Percentiles rank a stretch among this genome's conserved stretches.
Evolutionary conservation across 257 asterid species (phyloP).

Genomic region (Solanum bulbocastanum): DNA sequence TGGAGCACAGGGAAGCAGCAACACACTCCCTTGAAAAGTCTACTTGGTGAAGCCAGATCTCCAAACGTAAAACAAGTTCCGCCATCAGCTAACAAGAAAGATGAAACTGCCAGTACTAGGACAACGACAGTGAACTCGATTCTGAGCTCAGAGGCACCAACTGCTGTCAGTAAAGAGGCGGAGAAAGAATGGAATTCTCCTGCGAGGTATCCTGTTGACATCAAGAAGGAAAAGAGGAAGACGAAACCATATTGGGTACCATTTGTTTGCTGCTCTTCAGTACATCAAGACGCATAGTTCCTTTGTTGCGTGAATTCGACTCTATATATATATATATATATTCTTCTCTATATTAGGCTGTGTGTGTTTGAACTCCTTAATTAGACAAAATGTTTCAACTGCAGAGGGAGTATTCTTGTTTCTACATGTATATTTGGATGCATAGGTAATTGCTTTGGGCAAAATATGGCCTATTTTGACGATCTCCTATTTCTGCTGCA

Average conservation of each 20-base stretch:
- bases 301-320: background rate
- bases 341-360: background rate
- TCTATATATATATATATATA: background rate
- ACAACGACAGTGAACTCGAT: conserved; percentile 29
- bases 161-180: conserved; percentile 25
- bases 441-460: background rate
- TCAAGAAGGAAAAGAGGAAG: conserved; percentile 76
- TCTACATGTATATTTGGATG: background rate
- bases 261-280: conserved; percentile 78
- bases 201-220: conserved; percentile 68
- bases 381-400: background rate
- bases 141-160: conserved; percentile 22
- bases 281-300: conserved; percentile 38
- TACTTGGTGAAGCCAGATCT: conserved; percentile 59
- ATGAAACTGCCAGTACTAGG: conserved; percentile 27
- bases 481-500: background rate
- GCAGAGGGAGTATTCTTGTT: background rate
- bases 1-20: conserved; percentile 69
- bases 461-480: background rate
- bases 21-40: conserved; percentile 49
- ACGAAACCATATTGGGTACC: conserved; percentile 69
- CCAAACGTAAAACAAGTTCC: conserved; percentile 37
- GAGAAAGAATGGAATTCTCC: conserved; percentile 89
- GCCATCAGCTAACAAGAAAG: conserved; percentile 21
- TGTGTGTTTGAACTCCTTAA: background rate